Conservation (phyloP, 495 filamentous ascomycete species). For the Staphylotrichum longicolle region DNA sequence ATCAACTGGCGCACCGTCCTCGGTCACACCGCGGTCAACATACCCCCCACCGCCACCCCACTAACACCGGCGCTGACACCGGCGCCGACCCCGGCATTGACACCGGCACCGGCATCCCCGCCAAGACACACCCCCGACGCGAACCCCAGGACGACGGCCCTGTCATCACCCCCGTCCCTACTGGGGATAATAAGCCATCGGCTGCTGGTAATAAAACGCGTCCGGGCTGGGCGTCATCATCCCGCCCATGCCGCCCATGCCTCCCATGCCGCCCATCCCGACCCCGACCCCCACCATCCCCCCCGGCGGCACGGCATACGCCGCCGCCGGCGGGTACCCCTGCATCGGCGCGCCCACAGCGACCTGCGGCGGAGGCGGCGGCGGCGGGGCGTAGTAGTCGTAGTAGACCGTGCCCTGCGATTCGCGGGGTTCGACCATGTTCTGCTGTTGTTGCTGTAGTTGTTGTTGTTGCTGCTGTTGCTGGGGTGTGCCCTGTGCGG, state of each 20-base stretch:
- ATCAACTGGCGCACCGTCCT: too few relatives aligned
- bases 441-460: constrained; percentile 33
- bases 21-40: background rate
- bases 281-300: too few relatives aligned
- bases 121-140: background rate
- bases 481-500: constrained; percentile 36
- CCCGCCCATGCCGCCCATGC: constrained; percentile 65
- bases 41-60: background rate
- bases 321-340: constrained; percentile 35
- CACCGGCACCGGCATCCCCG: background rate
- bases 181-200: constrained; percentile 46
- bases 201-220: constrained; percentile 66
- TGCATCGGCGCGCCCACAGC: constrained; percentile 38
- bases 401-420: constrained; percentile 95
- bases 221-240: constrained; percentile 74
- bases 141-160: background rate
- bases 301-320: too few relatives aligned
- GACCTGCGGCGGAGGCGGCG: constrained; percentile 12
- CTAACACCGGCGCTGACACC: too few relatives aligned
- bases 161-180: constrained; percentile 15
- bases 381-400: constrained; percentile 73
- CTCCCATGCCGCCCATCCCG: constrained; percentile 44
- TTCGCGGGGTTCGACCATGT: constrained; percentile 79
- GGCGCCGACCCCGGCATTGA: too few relatives aligned
- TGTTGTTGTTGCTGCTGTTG: constrained; percentile 21